Base-by-base conservation (phyloP, 1,139 yeast genomes). In the Kurtzmaniella quercitrusa region DNA sequence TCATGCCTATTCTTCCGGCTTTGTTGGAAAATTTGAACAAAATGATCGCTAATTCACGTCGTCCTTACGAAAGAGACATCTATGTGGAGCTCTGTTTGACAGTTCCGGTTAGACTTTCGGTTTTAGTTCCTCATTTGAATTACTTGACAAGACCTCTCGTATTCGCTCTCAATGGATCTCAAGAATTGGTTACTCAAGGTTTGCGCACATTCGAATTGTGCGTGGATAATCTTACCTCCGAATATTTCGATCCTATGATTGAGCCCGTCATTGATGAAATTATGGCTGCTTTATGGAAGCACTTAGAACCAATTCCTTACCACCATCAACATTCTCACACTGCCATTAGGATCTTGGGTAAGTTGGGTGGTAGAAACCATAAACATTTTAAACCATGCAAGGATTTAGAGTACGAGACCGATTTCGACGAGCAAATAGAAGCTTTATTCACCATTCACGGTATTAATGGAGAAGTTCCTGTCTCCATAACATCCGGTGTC, bases 241-340 rank as follows among this genome's bases (percentile, higher is more conserved):
- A 91, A 55, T 94, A 89, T 61, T 89, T 94, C 60, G 98, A 94
- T 55, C 98, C 98, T 1, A 88, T 93, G 59, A 82, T 94, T 47
- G 98, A 89, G 55, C 98, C 98, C 0, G 97, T 89, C 1, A 81
- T 91, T 48, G 94, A 87, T 46, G 97, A 93, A 52, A 89, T 94
- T 2, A 86, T 89, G 88, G 82, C 84, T 23, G 96, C 97, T 0
- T 68, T 94, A 38, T 94, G 97, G 94, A 84, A 81, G 50, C 95
- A 93, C 52, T 66, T 94, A 50, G 84, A 84, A 50, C 98, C 98
- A 1, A 77, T 89, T 35, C 98, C 98, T 0, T 89, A 89, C 59
- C 87, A 83, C 50, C 97, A 89, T 50, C 93, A 85, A 55, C 96
- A 91, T 53, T 85, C 96, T 17, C 99, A 94, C 57, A 88, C 96